Base-by-base conservation (phyloP, 2,329 filamentous ascomycete genomes). In the Pseudopithomyces chartarum region DNA sequence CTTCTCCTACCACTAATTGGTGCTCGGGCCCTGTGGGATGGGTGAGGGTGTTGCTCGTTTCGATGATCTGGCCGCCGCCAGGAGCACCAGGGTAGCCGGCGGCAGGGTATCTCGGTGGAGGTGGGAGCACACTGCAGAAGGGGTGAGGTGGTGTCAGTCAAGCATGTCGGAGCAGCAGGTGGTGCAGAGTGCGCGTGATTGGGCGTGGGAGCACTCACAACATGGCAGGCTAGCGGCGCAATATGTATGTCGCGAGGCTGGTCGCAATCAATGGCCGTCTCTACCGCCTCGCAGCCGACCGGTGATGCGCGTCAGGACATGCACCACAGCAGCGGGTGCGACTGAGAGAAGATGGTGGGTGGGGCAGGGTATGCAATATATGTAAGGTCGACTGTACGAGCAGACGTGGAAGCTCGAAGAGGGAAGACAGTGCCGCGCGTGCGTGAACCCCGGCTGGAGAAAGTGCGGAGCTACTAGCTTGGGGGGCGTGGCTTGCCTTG, bases 1-100 rank as follows among this genome's bases (percentile, higher is more conserved):
- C 95, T 87, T 99, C 95, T 76, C 94, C 95, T 46, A 94, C 92
- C 42, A 97, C 87, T 65, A 99, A 88, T 73, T 96, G 91, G 77
- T 92, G 91, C 67, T 97, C 93, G 22, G 90, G 85, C 5, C 91
- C 91, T 34, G 87, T 87, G 22, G 91, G 94, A 68, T 90, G 90
- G 55, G 86, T 87, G 59, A 99, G 81, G 38, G 87, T 89, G 74
- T 98, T 99, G 78, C 95, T 96, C 52, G 94, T 97, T 83, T 99
- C 95, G 70, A 97, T 89, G 76, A 96, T 86, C 36, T 90, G 89
- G 36, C 87, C 87, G 69, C 87, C 85, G 63, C 86, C 86, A 53
- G 88, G 84, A 62, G 86, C 86, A 66, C 89, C 88, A 80, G 90
- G 90, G 75, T 90, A 90, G 62, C 88, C 87, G 69, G 86, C 83